Percentiles rank a stretch among this genome's conserved stretches.
Conservation (phyloP, 768 basidiomycete species). For the Phallus indusiatus region DNA sequence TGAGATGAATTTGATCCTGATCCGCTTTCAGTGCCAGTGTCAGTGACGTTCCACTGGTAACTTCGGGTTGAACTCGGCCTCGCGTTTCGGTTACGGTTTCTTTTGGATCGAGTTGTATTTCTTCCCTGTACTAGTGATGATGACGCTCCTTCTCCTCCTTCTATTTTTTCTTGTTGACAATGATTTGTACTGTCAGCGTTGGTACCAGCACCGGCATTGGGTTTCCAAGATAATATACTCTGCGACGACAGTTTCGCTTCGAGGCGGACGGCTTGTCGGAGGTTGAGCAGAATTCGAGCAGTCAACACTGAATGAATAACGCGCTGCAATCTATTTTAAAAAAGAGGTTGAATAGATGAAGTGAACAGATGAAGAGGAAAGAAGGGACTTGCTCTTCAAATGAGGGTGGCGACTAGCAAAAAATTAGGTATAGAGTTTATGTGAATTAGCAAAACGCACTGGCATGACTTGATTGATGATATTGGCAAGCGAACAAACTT, state of each 20-base stretch:
- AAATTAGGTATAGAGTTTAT: background rate
- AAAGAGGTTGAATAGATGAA: background rate
- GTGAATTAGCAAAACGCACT: too few relatives aligned
- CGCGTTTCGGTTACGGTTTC: too few relatives aligned
- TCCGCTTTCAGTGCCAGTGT: too few relatives aligned
- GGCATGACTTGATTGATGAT: background rate
- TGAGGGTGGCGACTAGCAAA: background rate
- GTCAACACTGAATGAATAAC: slow-evolving; percentile 5
- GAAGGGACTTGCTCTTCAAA: background rate
- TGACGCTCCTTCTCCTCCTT: too few relatives aligned
- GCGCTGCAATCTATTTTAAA: slow-evolving; percentile 1
- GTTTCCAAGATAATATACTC: background rate
- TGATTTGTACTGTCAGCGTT: too few relatives aligned
- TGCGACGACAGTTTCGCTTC: background rate
- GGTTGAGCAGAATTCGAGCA: slow-evolving; percentile 7
- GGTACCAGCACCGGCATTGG: too few relatives aligned
- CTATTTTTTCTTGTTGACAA: too few relatives aligned
- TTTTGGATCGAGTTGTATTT: too few relatives aligned
- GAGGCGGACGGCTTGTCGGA: background rate
- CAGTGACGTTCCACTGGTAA: too few relatives aligned
- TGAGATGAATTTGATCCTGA: too few relatives aligned
- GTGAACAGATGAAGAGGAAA: background rate
- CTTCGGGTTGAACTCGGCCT: too few relatives aligned
- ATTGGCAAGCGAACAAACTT: background rate
- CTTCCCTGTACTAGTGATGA: too few relatives aligned